Base-by-base conservation (phyloP, 108 stramenopile genomes). In the Asterionellopsis glacialis region DNA sequence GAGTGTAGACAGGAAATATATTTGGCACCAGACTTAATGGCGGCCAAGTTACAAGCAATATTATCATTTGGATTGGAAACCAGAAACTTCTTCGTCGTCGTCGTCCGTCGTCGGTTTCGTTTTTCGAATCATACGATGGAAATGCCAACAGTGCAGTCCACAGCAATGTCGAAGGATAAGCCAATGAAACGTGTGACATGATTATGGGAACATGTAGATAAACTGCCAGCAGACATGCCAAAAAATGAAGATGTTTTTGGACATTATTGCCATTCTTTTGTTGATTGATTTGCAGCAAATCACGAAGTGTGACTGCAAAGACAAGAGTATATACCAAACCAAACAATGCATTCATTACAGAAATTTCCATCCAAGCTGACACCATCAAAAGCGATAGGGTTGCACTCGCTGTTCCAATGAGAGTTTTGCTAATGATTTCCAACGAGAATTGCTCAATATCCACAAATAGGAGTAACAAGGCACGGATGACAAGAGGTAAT, bases 201-300 rank as follows among this genome's bases (percentile, higher is more conserved):
- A 86, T 69, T 33, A 94, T 61, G 15, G 92, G 87, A 19, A 77
- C 81, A 50, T 88, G 77, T 41, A 80, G 61, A 56, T 90, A 87
- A 11, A 88, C 63, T 1, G 75, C 74, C 39, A 72, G 11, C 15
- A 84, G 54, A 57, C 92, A 94, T 11, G 82, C 60, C 0, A 76
- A 42, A 53, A 86, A 85, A 39, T 90, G 81, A 16, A 87, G 56
- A 51, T 74, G 75, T 24, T 64, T 59, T 21, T 49, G 76, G 41
- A n/a, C 5, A 16, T 39, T 39, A 5, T 33, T 33, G 33, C 33
- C 5, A 5, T 33, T 33, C 7, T 33, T 7, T 5, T 33, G 7
- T 5, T 33, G 33, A 33, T 5, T 2, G 7, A 5, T 33, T 7
- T 2, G 2, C 7, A 5, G 33, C 7, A 33, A 33, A 21, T 24